phyloP scores from a whole-genome alignment of 2,329 filamentous ascomycete species.

The Coniella lustricola region DNA sequence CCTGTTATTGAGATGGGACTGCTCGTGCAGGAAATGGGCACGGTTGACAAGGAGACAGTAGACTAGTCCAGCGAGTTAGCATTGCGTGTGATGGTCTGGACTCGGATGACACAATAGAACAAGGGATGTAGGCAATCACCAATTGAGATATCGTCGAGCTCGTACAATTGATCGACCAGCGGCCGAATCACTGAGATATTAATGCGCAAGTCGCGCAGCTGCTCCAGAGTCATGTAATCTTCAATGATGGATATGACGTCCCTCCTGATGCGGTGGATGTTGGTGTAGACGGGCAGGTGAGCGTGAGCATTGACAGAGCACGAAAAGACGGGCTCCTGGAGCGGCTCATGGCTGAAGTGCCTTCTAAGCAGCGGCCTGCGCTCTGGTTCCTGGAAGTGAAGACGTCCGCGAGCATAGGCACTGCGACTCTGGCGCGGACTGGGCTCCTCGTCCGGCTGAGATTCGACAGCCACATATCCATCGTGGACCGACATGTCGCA shows the following conservation, averaged over 20 bases:
- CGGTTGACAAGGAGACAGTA: slow-evolving; percentile 81
- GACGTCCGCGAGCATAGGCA: slow-evolving; percentile 7
- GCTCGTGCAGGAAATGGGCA: slow-evolving; percentile 71
- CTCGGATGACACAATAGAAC: neutral
- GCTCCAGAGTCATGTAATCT: slow-evolving; percentile 60
- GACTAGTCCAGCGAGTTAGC: slow-evolving; percentile 39
- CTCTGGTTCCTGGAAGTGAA: slow-evolving; percentile 21
- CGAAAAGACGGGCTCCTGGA: slow-evolving; percentile 40
- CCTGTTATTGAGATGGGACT: slow-evolving; percentile 66
- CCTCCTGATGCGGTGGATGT: slow-evolving; percentile 64
- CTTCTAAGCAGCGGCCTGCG: slow-evolving; percentile 31
- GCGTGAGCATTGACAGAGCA: slow-evolving; percentile 52
- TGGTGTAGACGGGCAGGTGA: slow-evolving; percentile 66
- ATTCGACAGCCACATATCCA: neutral
- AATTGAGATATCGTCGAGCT: slow-evolving; percentile 71
- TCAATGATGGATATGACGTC: slow-evolving; percentile 58
- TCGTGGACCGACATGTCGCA: neutral
- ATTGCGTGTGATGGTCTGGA: neutral
- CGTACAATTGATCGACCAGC: slow-evolving; percentile 76
- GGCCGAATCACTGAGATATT: slow-evolving; percentile 75
- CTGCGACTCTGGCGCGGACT: neutral
- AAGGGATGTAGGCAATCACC: slow-evolving; percentile 35
- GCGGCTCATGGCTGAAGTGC: slow-evolving; percentile 29
- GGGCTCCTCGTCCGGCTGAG: neutral
- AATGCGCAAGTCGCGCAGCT: slow-evolving; percentile 73